Evolutionary conservation across 768 basidiomycete genomes (phyloP), one percentile per base, ranked within the genome.

Genomic region (Leccinum subgranulosum): DNA sequence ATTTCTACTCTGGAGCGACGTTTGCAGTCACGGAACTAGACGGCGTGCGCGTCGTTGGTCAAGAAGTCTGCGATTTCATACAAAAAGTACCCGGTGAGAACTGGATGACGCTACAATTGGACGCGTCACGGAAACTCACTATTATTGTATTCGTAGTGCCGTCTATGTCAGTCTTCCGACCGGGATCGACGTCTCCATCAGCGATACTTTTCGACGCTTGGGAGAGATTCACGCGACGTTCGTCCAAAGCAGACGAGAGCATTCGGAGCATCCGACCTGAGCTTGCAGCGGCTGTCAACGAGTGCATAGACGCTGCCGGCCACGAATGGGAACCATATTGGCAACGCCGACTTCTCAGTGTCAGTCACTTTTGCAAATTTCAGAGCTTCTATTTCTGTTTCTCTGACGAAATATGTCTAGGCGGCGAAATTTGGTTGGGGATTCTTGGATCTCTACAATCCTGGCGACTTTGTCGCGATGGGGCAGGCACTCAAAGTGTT

Each of bases 351-450:
- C 80, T 98, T 49, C 78, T 98, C 19, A 91, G 86, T 69, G 94
- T 94, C 59, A 63, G 57, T 53, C 50, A 19, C n/a, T 19, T 43
- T 11, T 19, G n/a, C n/a, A 14, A n/a, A 4, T 41, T 41, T 2
- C 36, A n/a, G n/a, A 41, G 39, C n/a, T 41, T n/a, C 6, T 39
- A 10, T 39, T 39, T 19, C 41, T 19, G 10, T 11, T 41, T 19
- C 41, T 19, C 41, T 43, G 41, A 43, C 5, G n/a, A 11, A 19
- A 29, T 25, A 56, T 19, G 25, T 60, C 1, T 62, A 96, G 92
- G 94, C 95, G n/a, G 96, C 96, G 8, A 94, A 94, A 69, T 98
- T 96, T 66, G 97, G 96, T 2, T 84, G 94, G 59, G 89, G 92
- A 0, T 99, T 94, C 69, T 74, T 99, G 61, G 97, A 98, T 68